These are phyloP conservation scores for Penicillium longicatenatum DNA, from an alignment of 495 filamentous ascomycete genomes.

Conservation along the genomic window DNA sequence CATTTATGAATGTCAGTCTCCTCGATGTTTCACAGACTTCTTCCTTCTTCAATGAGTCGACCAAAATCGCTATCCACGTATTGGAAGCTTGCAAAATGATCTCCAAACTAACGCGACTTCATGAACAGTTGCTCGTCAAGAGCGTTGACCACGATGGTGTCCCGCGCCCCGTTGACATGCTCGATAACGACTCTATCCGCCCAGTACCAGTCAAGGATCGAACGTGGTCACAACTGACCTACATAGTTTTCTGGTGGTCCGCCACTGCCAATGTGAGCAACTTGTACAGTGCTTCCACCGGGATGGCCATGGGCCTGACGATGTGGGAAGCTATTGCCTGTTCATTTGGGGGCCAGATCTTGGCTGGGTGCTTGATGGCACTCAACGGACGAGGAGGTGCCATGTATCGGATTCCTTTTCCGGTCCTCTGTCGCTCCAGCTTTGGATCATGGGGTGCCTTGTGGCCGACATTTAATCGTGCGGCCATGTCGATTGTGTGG, in stretches of 20 bases:
- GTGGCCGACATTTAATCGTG: conserved; percentile 43
- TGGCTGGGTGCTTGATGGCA: conserved; percentile 36
- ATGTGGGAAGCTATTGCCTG: conserved; percentile 42
- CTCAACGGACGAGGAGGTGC: conserved; percentile 40
- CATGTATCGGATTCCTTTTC: conserved; percentile 41
- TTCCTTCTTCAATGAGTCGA: too few relatives aligned
- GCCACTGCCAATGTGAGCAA: conserved; percentile 43
- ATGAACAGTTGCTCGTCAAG: conserved; percentile 24
- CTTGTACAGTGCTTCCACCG: conserved; percentile 38
- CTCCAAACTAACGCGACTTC: conserved; percentile 18
- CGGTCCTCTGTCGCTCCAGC: conserved; percentile 37
- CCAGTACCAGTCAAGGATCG: conserved; percentile 35
- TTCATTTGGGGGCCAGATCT: conserved; percentile 34
- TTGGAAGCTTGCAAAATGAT: conserved; percentile 3
- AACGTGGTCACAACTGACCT: conserved; percentile 41
- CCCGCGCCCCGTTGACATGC: conserved; percentile 20
- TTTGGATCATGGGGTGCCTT: conserved; percentile 39
- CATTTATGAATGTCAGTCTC: neutral
- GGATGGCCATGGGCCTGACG: conserved; percentile 35
- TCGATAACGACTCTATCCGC: conserved; percentile 43
- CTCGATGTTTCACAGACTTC: too few relatives aligned
- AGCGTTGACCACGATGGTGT: conserved; percentile 24
- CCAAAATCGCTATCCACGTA: too few relatives aligned
- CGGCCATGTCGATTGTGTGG: conserved; percentile 43
- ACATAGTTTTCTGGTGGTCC: conserved; percentile 43